Percentiles rank a stretch among this genome's conserved stretches.
phyloP scores from a whole-genome alignment of 2,329 filamentous ascomycete species.

The Exutisphaerella laricina region DNA sequence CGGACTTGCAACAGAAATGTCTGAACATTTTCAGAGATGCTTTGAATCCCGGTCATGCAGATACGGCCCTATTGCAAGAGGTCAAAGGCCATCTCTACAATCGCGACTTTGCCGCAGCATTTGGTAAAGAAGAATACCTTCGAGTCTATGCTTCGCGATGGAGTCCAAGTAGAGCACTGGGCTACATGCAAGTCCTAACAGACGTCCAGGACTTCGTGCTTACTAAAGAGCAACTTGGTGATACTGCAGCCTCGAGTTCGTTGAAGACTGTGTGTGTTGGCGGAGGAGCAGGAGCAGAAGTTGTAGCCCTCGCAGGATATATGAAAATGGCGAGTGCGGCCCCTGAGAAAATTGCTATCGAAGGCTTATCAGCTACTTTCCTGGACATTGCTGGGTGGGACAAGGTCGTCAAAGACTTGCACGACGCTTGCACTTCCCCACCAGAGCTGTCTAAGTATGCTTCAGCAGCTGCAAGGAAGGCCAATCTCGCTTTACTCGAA shows the following conservation, averaged over 20 bases:
- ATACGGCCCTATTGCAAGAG: slow-evolving; percentile 58
- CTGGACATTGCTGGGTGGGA: slow-evolving; percentile 80
- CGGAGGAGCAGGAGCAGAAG: slow-evolving; percentile 61
- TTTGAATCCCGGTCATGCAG: slow-evolving; percentile 33
- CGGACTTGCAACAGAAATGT: slow-evolving; percentile 58
- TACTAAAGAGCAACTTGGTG: neutral
- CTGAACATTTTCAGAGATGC: slow-evolving; percentile 67
- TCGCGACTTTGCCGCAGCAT: slow-evolving; percentile 76
- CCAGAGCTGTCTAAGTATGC: slow-evolving; percentile 45
- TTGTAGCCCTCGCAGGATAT: slow-evolving; percentile 57
- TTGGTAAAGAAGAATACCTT: slow-evolving; percentile 64
- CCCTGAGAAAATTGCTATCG: neutral
- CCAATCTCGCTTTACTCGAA: slow-evolving; percentile 36
- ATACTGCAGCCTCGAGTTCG: neutral
- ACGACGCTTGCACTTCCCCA: slow-evolving; percentile 50
- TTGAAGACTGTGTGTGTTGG: slow-evolving; percentile 53
- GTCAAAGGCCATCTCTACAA: slow-evolving; percentile 83
- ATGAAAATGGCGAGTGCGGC: slow-evolving; percentile 24
- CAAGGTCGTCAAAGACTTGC: slow-evolving; percentile 55
- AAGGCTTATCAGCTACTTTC: slow-evolving; percentile 50
- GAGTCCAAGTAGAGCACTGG: slow-evolving; percentile 80
- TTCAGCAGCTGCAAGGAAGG: slow-evolving; percentile 40
- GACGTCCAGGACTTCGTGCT: slow-evolving; percentile 28
- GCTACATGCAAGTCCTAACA: slow-evolving; percentile 62
- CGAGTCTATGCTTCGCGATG: slow-evolving; percentile 83